Conservation (phyloP, 768 basidiomycete genomes). For the Russula griseocarnosa region DNA sequence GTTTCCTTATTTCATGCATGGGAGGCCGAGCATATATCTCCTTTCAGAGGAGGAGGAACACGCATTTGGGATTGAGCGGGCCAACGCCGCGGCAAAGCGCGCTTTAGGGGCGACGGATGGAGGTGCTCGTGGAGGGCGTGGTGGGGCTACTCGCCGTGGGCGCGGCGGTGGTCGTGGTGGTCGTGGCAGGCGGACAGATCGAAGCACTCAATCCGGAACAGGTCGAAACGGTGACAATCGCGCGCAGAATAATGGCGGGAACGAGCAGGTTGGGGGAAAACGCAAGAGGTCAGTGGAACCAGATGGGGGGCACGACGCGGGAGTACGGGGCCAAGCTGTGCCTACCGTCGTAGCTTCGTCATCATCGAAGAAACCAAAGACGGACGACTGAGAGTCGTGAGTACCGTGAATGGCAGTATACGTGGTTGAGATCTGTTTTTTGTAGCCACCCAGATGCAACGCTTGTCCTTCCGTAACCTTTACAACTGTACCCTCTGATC, state of each 20-base stretch:
- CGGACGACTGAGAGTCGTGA: constrained; percentile 33
- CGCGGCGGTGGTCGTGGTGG: constrained; percentile 29
- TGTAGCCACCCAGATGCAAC: constrained; percentile 16
- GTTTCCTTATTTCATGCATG: not conserved
- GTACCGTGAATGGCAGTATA: not conserved
- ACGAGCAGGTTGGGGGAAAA: constrained; percentile 61
- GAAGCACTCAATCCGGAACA: constrained; percentile 33
- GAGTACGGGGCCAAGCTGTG: constrained; percentile 57
- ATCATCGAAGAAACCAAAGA: constrained; percentile 42
- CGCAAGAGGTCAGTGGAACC: constrained; percentile 74
- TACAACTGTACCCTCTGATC: not conserved
- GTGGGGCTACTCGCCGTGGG: constrained; percentile 40
- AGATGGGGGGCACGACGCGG: constrained; percentile 68
- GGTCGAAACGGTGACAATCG: constrained; percentile 27
- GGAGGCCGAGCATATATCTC: constrained; percentile 3
- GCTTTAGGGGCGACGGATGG: constrained; percentile 32
- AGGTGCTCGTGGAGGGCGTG: constrained; percentile 44
- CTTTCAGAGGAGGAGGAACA: constrained; percentile 65
- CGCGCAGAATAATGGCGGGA: constrained; percentile 31
- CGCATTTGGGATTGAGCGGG: constrained; percentile 69
- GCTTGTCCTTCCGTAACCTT: constrained; percentile 12
- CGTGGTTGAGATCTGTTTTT: constrained; percentile 7
- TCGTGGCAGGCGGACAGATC: constrained; percentile 34
- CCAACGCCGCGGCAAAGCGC: constrained; percentile 60
- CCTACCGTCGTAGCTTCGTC: constrained; percentile 40